Evolutionary conservation across 2,329 filamentous ascomycete species (phyloP).

Genomic region (Kalaharituber pfeilii): DNA sequence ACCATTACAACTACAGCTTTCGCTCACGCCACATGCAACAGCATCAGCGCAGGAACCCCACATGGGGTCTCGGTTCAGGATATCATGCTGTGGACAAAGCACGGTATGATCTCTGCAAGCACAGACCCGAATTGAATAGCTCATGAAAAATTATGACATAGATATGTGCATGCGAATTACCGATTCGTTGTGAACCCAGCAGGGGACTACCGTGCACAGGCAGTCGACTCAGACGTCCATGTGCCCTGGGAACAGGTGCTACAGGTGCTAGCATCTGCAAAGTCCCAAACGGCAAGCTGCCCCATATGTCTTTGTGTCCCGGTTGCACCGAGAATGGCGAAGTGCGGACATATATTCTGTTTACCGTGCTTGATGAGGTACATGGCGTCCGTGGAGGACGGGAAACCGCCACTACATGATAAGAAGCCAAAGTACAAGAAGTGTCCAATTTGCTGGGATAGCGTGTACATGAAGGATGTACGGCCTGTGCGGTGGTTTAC

Average conservation of each 20-base stretch:
- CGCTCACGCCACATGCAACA: slow-evolving; percentile 9
- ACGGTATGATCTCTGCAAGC: slow-evolving; percentile 36
- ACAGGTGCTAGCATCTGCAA: slow-evolving; percentile 75
- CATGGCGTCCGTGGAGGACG: slow-evolving; percentile 75
- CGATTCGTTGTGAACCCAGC: slow-evolving; percentile 82
- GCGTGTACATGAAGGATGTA: slow-evolving; percentile 78
- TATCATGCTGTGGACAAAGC: slow-evolving; percentile 86
- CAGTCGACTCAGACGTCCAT: slow-evolving; percentile 70
- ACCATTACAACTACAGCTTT: slow-evolving; percentile 34
- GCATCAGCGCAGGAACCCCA: slow-evolving; percentile 54
- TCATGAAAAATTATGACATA: slow-evolving; percentile 24
- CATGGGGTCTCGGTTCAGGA: slow-evolving; percentile 73
- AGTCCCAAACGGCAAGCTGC: slow-evolving; percentile 76
- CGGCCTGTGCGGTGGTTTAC: slow-evolving; percentile 79
- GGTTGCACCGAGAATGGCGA: slow-evolving; percentile 88
- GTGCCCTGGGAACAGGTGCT: slow-evolving; percentile 81
- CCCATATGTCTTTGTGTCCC: slow-evolving; percentile 90
- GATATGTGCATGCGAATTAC: slow-evolving; percentile 90
- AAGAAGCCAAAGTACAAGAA: slow-evolving; percentile 58
- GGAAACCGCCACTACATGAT: slow-evolving; percentile 40
- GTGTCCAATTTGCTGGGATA: slow-evolving; percentile 89
- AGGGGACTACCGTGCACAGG: slow-evolving; percentile 62
- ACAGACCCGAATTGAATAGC: background rate
- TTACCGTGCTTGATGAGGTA: slow-evolving; percentile 83
- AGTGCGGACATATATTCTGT: slow-evolving; percentile 94